Conservation (phyloP, 768 basidiomycete genomes). For the Boletus rubescentipes region DNA sequence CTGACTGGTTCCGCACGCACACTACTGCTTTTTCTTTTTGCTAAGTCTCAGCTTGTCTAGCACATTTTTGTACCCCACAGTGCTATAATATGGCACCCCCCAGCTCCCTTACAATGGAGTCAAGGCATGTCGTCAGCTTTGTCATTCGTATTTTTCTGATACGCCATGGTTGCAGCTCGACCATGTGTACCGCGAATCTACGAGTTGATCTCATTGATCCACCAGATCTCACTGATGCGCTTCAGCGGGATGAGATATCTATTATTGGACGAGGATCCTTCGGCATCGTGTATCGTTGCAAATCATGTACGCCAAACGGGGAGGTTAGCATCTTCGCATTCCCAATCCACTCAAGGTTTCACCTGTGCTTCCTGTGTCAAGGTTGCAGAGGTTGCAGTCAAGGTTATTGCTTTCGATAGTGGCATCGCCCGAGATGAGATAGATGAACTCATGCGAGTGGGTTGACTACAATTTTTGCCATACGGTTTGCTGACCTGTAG, state of each 20-base stretch:
- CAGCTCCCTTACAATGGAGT: too few relatives aligned
- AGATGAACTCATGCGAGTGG: not conserved
- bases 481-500: not conserved
- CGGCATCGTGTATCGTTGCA: not conserved
- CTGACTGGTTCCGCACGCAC: too few relatives aligned
- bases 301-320: not conserved
- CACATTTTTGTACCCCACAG: too few relatives aligned
- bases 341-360: too few relatives aligned
- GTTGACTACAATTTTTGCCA: not conserved
- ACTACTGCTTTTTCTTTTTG: too few relatives aligned
- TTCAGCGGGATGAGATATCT: not conserved
- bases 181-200: too few relatives aligned
- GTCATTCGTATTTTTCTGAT: too few relatives aligned
- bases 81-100: too few relatives aligned
- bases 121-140: too few relatives aligned
- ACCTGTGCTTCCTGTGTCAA: not conserved
- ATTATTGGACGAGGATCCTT: not conserved
- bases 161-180: too few relatives aligned
- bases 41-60: too few relatives aligned
- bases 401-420: not conserved
- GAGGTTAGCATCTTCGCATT: not conserved
- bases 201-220: not conserved
- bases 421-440: not conserved
- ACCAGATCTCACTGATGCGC: conserved; percentile 1
- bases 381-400: conserved; percentile 9